phyloP scores from a whole-genome alignment of 2,329 filamentous ascomycete genomes.

The Xylaria sp. region DNA sequence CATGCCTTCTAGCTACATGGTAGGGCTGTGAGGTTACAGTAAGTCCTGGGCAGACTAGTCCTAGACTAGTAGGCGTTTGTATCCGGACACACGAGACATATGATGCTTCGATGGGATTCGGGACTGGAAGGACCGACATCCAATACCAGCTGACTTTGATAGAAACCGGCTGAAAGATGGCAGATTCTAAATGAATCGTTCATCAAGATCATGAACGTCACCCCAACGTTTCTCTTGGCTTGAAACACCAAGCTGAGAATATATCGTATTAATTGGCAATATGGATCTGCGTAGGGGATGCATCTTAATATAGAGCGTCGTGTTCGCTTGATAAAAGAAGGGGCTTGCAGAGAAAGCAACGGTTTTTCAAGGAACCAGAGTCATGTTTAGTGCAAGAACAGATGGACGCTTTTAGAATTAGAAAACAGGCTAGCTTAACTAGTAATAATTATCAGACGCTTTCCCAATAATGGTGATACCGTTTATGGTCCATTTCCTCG shows the following conservation, averaged over 20 bases:
- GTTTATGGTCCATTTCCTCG: conserved; percentile 25
- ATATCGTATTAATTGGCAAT: not conserved
- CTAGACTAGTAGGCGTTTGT: conserved; percentile 11
- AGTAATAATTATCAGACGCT: conserved; percentile 8
- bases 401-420: conserved; percentile 3
- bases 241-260: not conserved
- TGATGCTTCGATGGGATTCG: conserved; percentile 13
- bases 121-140: conserved; percentile 1
- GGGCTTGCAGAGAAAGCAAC: conserved; percentile 1
- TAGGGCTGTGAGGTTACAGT: conserved; percentile 31
- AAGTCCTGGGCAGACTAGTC: not conserved
- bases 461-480: conserved; percentile 20
- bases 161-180: conserved; percentile 8
- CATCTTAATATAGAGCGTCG: not conserved
- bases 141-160: conserved; percentile 4
- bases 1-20: conserved; percentile 22
- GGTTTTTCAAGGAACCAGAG: conserved; percentile 1
- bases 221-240: not conserved
- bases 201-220: conserved; percentile 6
- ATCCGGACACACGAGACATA: conserved; percentile 24
- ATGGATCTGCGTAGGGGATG: not conserved
- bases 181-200: not conserved
- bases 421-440: conserved; percentile 11
- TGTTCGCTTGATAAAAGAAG: not conserved
- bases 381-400: conserved; percentile 9